Base-by-base conservation (phyloP, 768 basidiomycete genomes). In the Nidularia pulvinata region DNA sequence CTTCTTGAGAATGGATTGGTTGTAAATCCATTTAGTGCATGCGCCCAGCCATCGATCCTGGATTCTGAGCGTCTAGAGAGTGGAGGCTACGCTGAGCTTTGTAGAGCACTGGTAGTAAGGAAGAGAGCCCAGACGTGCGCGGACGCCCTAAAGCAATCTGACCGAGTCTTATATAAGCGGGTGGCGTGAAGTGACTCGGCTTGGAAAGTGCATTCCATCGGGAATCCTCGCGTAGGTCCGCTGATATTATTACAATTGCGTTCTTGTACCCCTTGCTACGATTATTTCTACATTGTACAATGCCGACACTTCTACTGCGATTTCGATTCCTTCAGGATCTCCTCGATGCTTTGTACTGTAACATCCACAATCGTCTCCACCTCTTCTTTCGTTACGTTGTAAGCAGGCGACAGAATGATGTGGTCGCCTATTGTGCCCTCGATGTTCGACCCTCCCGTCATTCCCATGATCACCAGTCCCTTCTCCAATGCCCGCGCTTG, bases 21-120 rank as follows among this genome's bases (percentile, higher is more conserved):
- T 82, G 82, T 84, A 88, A 84, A 87, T 92, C 90, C 90, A 92
- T 92, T 91, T 91, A 91, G 88, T 83, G 78, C 77, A 82, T 85
- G 80, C 85, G 72, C 84, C 83, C 85, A 86, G 89, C 89, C 89
- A 92, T 92, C 85, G 89, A 89, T 82, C 68, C 74, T 65, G 64
- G 67, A 65, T 63, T 73, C 61, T 69, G 68, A 69, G 68, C 62
- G 64, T 64, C 66, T 63, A 68, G 65, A 61, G 59, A 63, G 58
- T 57, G 53, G 55, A 52, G 56, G 55, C 47, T 59, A 65, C 68
- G 60, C 66, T 64, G 50, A 59, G 58, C 62, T 63, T 68, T 1
- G 19, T 19, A 68, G 56, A 65, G 66, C 59, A 65, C 65, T 62
- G 65, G 61, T 62, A 65, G 65, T 61, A 61, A 68, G 59, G 52